Base-by-base conservation (phyloP, 768 basidiomycete species). In the Podaxis sp. region DNA sequence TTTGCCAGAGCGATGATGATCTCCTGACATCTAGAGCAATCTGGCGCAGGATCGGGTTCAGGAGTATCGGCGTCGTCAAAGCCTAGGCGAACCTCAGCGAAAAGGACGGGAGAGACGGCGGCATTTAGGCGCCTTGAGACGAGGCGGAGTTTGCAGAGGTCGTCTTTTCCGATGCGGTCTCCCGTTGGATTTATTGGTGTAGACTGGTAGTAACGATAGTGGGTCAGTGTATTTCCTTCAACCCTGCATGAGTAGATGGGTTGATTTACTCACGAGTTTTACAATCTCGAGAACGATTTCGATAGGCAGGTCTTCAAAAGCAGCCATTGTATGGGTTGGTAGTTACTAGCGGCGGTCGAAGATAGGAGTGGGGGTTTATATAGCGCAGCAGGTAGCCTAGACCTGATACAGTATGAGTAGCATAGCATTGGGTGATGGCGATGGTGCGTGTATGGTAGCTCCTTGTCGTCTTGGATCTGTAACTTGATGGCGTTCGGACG, bases 211-310 rank as follows among this genome's bases (percentile, higher is more conserved):
- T 19, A 46, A 8, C 2, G 22, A 29, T 41, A n/a, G n/a, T 3
- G 22, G 41, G 13, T 52, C 38, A 52, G 29, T 13, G 49, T 12
- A 2, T 19, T 12, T 15, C 38, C 29, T 46, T 19, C 43, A 17
- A 3, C 37, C 22, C 19, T 24, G 13, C 6, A 11, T 1, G 13
- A 6, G 15, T 17, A 9, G 49, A 15, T 25, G 17, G 7, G 1
- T n/a, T 7, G 4, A 53, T 22, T 13, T 1, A 46, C 59, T 52
- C 27, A 60, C 59, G 22, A 53, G 36, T 4, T 41, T 60, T 17
- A 60, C 51, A 22, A 60, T 53, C 19, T 60, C 40, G 8, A 46
- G 25, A 40, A 60, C 25, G 22, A 60, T 40, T 43, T 59, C 58
- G 8, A 59, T 50, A 15, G 58, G 58, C 6, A 59, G 38, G 37